Evolutionary conservation across 2,329 filamentous ascomycete genomes (phyloP).

Genomic region (Cladosporium sp.): DNA sequence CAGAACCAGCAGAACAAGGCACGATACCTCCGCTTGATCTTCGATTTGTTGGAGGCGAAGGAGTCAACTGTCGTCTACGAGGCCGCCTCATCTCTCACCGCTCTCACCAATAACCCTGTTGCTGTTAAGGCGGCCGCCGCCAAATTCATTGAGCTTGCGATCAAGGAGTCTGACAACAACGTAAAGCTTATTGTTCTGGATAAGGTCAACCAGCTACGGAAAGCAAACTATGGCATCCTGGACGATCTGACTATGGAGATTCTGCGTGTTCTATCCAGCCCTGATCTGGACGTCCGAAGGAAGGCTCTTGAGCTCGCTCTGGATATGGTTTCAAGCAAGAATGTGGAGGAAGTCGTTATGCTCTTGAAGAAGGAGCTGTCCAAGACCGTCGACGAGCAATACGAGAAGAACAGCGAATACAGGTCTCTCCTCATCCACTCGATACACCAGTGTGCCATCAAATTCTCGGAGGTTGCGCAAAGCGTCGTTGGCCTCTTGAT

Average conservation of each 20-base stretch:
- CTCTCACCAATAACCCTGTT: conserved; percentile 92
- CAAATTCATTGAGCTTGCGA: conserved; percentile 95
- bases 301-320: conserved; percentile 89
- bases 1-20: conserved; percentile 95
- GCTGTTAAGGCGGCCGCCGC: conserved; percentile 94
- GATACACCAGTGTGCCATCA: conserved; percentile 98
- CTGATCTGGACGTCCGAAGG: conserved; percentile 91
- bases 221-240: conserved; percentile 85
- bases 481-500: conserved; percentile 96
- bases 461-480: conserved; percentile 95
- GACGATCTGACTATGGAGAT: conserved; percentile 98
- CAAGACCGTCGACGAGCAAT: conserved; percentile 97
- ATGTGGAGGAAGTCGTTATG: conserved; percentile 95
- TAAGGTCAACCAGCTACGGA: conserved; percentile 82
- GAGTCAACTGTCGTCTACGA: conserved; percentile 97
- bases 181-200: conserved; percentile 98
- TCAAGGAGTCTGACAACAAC: conserved; percentile 98
- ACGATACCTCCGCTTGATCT: conserved; percentile 89
- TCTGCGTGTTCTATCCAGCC: conserved; percentile 87
- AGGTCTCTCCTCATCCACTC: conserved; percentile 93
- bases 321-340: conserved; percentile 98
- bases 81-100: conserved; percentile 90
- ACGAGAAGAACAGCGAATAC: conserved; percentile 97
- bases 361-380: conserved; percentile 95
- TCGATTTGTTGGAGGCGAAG: conserved; percentile 90